Percentiles rank a stretch among this genome's conserved stretches.
These are phyloP conservation scores for Cicer cuneatum DNA, from an alignment of 306 rosid genomes.

Conservation along the genomic window DNA sequence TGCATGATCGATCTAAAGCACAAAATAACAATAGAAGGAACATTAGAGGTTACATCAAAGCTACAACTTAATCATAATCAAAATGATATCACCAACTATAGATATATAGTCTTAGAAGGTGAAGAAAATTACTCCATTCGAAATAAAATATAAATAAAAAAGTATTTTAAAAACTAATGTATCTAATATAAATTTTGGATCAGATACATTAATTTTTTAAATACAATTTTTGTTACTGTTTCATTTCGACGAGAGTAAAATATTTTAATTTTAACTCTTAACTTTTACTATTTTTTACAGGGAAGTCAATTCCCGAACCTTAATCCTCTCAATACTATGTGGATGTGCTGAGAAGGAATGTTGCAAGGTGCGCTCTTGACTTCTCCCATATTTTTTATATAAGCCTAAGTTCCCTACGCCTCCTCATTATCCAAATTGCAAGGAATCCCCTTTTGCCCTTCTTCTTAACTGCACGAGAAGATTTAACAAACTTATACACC, in stretches of 20 bases:
- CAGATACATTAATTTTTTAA: too few species aligned
- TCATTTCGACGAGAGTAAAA: too few species aligned
- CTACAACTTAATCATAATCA: constrained; percentile 47
- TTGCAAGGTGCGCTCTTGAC: constrained; percentile 99
- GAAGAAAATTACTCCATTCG: constrained; percentile 27
- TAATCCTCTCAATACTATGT: constrained; percentile 51
- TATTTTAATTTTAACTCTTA: constrained; percentile 50
- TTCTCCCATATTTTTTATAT: constrained; percentile 52
- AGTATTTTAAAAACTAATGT: too few species aligned
- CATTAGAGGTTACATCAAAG: constrained; percentile 41
- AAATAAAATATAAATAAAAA: too few species aligned
- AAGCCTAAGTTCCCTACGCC: constrained; percentile 54
- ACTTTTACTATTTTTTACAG: constrained; percentile 40
- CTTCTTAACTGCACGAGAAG: constrained; percentile 47
- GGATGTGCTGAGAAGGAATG: constrained; percentile 49
- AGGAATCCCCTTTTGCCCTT: constrained; percentile 44
- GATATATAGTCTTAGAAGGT: constrained; percentile 44
- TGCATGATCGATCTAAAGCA: constrained; percentile 37
- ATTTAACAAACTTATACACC: not conserved
- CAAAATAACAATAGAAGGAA: constrained; percentile 42
- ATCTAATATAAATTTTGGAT: too few species aligned
- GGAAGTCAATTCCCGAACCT: constrained; percentile 99
- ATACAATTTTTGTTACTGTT: too few species aligned
- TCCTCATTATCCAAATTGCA: constrained; percentile 33
- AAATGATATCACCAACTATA: constrained; percentile 39